Conservation (phyloP, 1,284 basidiomycete genomes). For the Ganoderma lingzhi region DNA sequence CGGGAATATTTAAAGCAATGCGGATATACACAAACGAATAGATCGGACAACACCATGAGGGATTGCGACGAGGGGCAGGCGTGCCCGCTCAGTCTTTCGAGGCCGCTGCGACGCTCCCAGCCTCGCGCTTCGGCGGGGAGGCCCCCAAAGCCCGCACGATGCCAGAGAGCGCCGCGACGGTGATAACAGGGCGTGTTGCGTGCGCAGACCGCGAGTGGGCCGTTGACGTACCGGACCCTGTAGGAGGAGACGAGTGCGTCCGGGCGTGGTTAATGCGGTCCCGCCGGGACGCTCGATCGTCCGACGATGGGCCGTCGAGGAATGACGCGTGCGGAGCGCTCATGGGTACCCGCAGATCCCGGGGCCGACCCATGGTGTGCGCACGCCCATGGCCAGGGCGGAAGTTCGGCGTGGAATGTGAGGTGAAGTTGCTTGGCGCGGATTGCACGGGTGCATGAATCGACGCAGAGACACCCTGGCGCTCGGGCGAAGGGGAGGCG, state of each 20-base stretch:
- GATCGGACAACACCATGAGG: neutral
- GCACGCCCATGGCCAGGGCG: constrained; percentile 56
- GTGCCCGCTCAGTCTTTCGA: constrained; percentile 31
- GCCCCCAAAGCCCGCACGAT: constrained; percentile 66
- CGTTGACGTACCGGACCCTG: constrained; percentile 36
- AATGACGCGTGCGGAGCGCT: constrained; percentile 31
- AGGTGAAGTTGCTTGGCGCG: constrained; percentile 44
- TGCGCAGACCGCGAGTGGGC: constrained; percentile 50
- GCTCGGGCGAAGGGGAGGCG: constrained; percentile 26
- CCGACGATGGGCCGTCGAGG: constrained; percentile 22
- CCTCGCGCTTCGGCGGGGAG: constrained; percentile 39
- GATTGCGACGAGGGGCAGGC: neutral
- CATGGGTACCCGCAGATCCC: constrained; percentile 23
- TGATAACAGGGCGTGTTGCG: constrained; percentile 68
- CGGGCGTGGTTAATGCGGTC: constrained; percentile 52
- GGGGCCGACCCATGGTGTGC: constrained; percentile 56
- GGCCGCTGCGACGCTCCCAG: constrained; percentile 27
- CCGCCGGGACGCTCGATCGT: constrained; percentile 28
- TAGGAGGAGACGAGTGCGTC: constrained; percentile 71
- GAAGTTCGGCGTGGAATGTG: constrained; percentile 39
- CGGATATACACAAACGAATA: constrained; percentile 18
- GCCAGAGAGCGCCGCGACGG: constrained; percentile 69
- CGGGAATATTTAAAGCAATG: constrained; percentile 11
- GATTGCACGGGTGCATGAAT: constrained; percentile 56
- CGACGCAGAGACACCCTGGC: constrained; percentile 46